phyloP scores from a whole-genome alignment of 202 grass and related monocot genomes.

The Musa balbisiana region DNA sequence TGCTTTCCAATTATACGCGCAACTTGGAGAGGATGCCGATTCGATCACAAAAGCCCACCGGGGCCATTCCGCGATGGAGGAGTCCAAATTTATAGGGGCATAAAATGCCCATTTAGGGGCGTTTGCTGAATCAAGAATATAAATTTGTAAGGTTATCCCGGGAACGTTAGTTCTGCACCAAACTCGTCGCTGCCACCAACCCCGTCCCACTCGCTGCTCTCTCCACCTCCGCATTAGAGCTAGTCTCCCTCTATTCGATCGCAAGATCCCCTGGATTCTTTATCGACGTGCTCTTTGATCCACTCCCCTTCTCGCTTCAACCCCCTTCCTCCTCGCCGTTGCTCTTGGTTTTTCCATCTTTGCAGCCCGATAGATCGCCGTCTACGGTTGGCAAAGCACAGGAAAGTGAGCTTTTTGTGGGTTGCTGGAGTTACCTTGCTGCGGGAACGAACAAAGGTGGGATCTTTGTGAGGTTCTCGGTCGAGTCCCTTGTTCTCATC shows the following conservation, averaged over 20 bases:
- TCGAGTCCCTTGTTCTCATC: conserved; percentile 9
- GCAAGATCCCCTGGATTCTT: no score
- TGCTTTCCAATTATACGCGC: neutral
- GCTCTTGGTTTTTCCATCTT: neutral
- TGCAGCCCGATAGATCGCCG: neutral
- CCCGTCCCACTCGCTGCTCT: no score
- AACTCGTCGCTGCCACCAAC: no score
- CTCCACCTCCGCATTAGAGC: no score
- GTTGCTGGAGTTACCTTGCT: neutral
- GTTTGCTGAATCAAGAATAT: no score
- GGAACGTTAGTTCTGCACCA: neutral
- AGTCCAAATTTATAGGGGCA: neutral
- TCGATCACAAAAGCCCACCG: neutral
- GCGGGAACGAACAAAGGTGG: neutral
- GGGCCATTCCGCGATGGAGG: neutral
- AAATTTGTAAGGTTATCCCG: neutral
- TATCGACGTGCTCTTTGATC: neutral
- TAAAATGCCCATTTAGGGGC: no score
- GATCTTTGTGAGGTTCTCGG: neutral
- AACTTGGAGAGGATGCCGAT: neutral
- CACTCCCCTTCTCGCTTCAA: neutral
- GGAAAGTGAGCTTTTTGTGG: neutral
- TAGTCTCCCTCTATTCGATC: no score
- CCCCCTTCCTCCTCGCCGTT: neutral
- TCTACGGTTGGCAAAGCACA: neutral